These are phyloP conservation scores for Nelumbo lutea DNA, from an alignment of 164 flowering plant species.

Conservation along the genomic window DNA sequence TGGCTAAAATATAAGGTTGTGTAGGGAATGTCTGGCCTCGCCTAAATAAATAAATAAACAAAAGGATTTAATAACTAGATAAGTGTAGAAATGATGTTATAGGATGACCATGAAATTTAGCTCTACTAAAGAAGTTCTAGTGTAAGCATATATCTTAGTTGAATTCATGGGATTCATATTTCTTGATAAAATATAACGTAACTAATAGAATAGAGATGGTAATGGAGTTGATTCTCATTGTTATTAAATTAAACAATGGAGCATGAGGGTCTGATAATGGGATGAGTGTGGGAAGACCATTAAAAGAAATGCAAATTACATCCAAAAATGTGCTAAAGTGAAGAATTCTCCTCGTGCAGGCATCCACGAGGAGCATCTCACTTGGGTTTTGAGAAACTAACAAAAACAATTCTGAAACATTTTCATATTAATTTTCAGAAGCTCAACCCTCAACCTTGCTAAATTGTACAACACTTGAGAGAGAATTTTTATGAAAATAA, in stretches of 20 bases:
- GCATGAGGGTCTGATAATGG: conserved; percentile 2
- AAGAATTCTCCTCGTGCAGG: conserved; percentile 3
- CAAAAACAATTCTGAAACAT: neutral
- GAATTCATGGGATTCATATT: neutral
- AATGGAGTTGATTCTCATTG: neutral
- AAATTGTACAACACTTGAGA: neutral
- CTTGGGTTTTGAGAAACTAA: neutral
- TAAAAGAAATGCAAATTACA: neutral
- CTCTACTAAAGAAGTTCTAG: too few relatives aligned
- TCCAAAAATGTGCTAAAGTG: neutral
- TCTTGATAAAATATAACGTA: neutral
- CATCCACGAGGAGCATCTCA: conserved; percentile 4
- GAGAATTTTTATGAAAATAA: neutral
- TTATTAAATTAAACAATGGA: neutral
- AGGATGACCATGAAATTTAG: too few relatives aligned
- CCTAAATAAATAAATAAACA: too few relatives aligned
- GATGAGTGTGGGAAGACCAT: neutral
- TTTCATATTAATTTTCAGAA: neutral
- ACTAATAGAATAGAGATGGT: neutral
- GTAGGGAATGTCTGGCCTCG: too few relatives aligned
- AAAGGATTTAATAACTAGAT: too few relatives aligned
- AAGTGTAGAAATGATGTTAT: too few relatives aligned
- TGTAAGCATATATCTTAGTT: neutral
- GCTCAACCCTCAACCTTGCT: neutral
- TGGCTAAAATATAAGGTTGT: too few relatives aligned